Percentiles rank a stretch among this genome's conserved stretches.
Conservation (phyloP, 2,329 filamentous ascomycete genomes). For the Rachicladosporium sp. region DNA sequence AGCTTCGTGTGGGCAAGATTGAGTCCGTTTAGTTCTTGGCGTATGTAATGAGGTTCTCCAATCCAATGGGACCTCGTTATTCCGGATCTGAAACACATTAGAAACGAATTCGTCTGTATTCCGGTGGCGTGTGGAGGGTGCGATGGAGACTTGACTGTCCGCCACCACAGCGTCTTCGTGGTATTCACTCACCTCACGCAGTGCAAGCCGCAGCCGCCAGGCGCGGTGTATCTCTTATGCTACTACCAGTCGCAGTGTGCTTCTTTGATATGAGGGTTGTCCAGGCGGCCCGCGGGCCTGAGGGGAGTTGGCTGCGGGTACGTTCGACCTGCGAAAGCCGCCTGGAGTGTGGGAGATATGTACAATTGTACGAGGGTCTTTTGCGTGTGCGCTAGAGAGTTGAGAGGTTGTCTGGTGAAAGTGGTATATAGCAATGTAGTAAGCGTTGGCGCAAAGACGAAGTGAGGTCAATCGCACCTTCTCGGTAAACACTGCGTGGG, state of each 20-base stretch:
- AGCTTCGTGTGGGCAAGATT: slow-evolving; percentile 35
- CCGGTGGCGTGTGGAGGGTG: too few relatives aligned
- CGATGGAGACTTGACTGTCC: too few relatives aligned
- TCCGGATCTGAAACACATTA: slow-evolving; percentile 13
- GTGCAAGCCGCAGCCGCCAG: slow-evolving; percentile 71
- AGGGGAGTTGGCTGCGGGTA: slow-evolving; percentile 2
- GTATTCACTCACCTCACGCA: slow-evolving; percentile 59
- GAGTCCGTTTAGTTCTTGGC: slow-evolving; percentile 48
- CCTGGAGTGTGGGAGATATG: slow-evolving; percentile 5
- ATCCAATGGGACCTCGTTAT: slow-evolving; percentile 19
- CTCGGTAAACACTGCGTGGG: too few relatives aligned
- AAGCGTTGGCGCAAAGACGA: too few relatives aligned
- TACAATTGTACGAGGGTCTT: slow-evolving; percentile 4
- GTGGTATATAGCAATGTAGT: too few relatives aligned
- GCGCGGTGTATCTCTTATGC: slow-evolving; percentile 27
- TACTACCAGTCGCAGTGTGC: slow-evolving; percentile 3
- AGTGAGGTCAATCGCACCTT: too few relatives aligned
- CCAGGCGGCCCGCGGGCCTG: slow-evolving; percentile 7
- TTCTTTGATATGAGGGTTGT: slow-evolving; percentile 1
- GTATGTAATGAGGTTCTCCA: slow-evolving; percentile 23
- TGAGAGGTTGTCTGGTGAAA: too few relatives aligned
- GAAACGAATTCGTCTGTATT: too few relatives aligned
- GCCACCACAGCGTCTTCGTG: slow-evolving; percentile 19
- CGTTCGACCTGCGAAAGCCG: slow-evolving; percentile 4
- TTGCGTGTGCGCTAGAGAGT: too few relatives aligned